Evolutionary conservation across 2,329 filamentous ascomycete genomes (phyloP), one percentile per base, ranked within the genome.

Genomic region (Myotisia sp.): DNA sequence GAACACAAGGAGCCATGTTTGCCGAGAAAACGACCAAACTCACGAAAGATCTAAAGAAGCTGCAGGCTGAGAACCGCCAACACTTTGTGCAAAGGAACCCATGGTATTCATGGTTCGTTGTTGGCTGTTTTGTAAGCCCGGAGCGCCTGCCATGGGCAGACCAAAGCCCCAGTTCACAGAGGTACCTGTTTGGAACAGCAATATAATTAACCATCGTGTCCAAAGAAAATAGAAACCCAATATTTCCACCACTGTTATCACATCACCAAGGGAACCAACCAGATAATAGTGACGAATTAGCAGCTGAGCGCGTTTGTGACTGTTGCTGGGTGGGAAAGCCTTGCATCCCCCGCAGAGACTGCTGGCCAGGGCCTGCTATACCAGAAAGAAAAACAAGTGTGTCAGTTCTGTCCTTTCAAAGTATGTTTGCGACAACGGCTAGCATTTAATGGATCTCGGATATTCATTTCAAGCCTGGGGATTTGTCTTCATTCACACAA

Each of bases 161-260:
- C 66, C 67, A 49, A 72, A 72, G 31, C 65, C 68, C 70, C 70
- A 74, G 50, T 67, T 67, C 41, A 67, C 62, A 47, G 64, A 65
- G 46, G 60, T 65, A 34, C 68, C 70, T 65, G 51, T 24, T 16
- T n/a, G 16, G 22, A 16, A 5, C 16, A 16, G 20, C 7, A 29
- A 32, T n/a, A 23, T n/a, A n/a, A n/a, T n/a, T n/a, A n/a, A n/a
- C n/a, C n/a, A n/a, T n/a, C n/a, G n/a, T n/a, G n/a, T n/a, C n/a
- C n/a, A n/a, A n/a, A n/a, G n/a, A n/a, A n/a, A n/a, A n/a, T n/a
- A n/a, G n/a, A n/a, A n/a, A n/a, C n/a, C n/a, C n/a, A n/a, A n/a
- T n/a, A n/a, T n/a, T n/a, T n/a, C n/a, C n/a, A n/a, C n/a, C n/a
- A n/a, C n/a, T n/a, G n/a, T n/a, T n/a, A n/a, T n/a, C n/a, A n/a